Conservation (phyloP, 345 rosid genomes). For the Murraya koenigii region DNA sequence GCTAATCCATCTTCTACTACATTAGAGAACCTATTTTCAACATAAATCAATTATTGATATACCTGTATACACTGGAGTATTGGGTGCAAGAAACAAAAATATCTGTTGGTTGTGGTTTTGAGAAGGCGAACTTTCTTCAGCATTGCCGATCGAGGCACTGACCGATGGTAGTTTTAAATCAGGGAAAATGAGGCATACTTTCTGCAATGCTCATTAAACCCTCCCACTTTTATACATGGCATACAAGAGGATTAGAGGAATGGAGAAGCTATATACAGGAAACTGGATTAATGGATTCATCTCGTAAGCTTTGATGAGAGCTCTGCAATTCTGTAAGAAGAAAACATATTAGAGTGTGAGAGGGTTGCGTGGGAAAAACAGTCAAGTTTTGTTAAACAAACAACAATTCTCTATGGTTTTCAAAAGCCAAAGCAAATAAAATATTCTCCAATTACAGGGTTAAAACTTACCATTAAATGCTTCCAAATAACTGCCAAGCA, state of each 20-base stretch:
- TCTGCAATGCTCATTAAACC: slow-evolving; percentile 14
- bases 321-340: slow-evolving; percentile 63
- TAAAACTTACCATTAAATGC: slow-evolving; percentile 62
- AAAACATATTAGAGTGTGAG: slow-evolving; percentile 2
- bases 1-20: not conserved
- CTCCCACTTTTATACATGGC: slow-evolving; percentile 47
- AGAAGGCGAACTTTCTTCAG: not conserved
- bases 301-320: slow-evolving; percentile 74
- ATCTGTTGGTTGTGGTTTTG: not conserved
- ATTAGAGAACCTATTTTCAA: not conserved
- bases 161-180: not conserved
- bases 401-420: not conserved
- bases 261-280: slow-evolving; percentile 61
- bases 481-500: slow-evolving; percentile 70
- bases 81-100: not conserved
- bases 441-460: not conserved
- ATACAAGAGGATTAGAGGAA: slow-evolving; percentile 60
- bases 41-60: not conserved
- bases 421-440: not conserved
- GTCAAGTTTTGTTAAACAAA: not conserved
- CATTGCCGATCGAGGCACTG: not conserved
- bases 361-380: not conserved
- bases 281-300: slow-evolving; percentile 78
- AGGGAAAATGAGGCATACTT: not conserved
- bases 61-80: not conserved